Base-by-base conservation (phyloP, 129 eudicot species). In the Logfia minima region DNA sequence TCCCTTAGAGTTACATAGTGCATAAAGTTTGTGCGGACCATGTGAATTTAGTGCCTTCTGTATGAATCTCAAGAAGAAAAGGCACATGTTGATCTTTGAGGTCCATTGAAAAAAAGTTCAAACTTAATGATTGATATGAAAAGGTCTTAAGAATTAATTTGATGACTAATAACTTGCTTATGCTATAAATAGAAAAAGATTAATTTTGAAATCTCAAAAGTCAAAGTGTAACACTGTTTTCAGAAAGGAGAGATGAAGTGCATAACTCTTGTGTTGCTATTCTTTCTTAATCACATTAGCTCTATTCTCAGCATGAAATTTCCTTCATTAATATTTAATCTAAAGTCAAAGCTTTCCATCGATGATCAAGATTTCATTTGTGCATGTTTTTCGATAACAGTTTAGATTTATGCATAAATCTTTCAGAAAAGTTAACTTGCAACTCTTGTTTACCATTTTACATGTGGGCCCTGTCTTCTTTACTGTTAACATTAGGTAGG, bases 31-130 rank as follows among this genome's bases (percentile, higher is more conserved):
- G 26, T 58, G 63, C 1, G 63, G 63, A 28, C 28, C 63, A 58
- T 58, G 26, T 58, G 28, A 19, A 58, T 58, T 61, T 24, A n/a
- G 70, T 66, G 22, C 21, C 22, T 66, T 66, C 31, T 31, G 70
- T 32, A 31, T 34, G 26, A 13, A 48, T 4, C 18, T n/a, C 23
- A 17, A 65, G 41, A 14, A 26, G 19, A 66, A 53, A 52, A 67
- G 74, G 53, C 37, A 14, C 67, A 23, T 18, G 56, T 24, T 55
- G 31, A 77, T 13, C 37, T 31, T 16, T 61, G 4, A 70, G 66
- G 82, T 79, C 66, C 35, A 62, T 48, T 61, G 29, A 53, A 71
- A 53, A n/a, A 71, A 71, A 35, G 14, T 52, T 62, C 32, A 51
- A 62, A 63, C 69, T 31, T 79, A n/a, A 48, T 45, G 77, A 62